Evolutionary conservation across 2,329 filamentous ascomycete species (phyloP), one percentile per base, ranked within the genome.

Genomic region (Ascochyta viciae-villosae): DNA sequence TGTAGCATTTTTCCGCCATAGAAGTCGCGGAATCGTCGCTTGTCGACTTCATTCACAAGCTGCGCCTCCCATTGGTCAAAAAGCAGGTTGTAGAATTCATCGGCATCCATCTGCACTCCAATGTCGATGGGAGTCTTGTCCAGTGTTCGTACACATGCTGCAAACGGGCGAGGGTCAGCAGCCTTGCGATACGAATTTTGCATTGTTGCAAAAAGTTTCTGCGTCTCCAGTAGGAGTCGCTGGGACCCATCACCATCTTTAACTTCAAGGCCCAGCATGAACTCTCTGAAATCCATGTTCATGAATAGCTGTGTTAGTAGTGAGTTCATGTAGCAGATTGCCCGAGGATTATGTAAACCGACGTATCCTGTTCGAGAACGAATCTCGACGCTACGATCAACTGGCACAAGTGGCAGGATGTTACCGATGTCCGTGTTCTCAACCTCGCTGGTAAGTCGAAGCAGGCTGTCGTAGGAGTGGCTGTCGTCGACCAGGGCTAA

Each of bases 301-400:
- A 97, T 98, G 80, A 94, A 99, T 0, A 99, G 85, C 71, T 99
- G 95, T 0, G 92, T 94, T 58, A 98, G 83, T 0, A 99, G 81
- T 0, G 95, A 98, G 73, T 99, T 99, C 71, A 98, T 84, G 73
- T 99, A 99, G 76, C 95, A 99, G 0, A 96, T 98, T 72, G 97
- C 96, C 9, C 92, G 95, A 15, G 97, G 83, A 68, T 99, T 99
- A 53, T 85, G 85, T n/a, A 99, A 77, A 1, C 95, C 95, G n/a
- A 90, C 87, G 72, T 96, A 96, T 19, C 92, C 92, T 60, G 90
- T 90, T 1, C 85, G 77, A 2, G 91, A 87, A 59, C 92, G 87
- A n/a, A 96, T 83, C 15, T 86, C 84, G 66, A 85, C 87, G 35
- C 76, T 76, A 31, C 88, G 82, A 46, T 94, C 90, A 58, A 90